phyloP scores from a whole-genome alignment of 2,329 filamentous ascomycete species.

The Pseudogymnoascus sp. region DNA sequence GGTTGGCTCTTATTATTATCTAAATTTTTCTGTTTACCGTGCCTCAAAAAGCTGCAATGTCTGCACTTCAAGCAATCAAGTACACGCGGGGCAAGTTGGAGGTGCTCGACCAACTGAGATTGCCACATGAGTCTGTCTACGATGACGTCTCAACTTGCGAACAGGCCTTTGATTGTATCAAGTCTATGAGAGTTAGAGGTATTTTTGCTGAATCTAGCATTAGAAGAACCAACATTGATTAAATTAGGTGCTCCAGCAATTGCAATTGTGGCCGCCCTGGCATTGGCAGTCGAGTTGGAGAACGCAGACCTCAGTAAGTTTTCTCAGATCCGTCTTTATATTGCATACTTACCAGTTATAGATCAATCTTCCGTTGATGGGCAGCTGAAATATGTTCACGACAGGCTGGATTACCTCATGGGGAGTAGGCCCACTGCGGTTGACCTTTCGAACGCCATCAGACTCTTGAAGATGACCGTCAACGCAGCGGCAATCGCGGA shows the following conservation, averaged over 20 bases:
- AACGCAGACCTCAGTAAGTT: conserved; percentile 42
- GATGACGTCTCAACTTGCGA: conserved; percentile 62
- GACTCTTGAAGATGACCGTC: conserved; percentile 64
- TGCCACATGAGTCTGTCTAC: conserved; percentile 75
- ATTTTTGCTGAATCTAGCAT: conserved; percentile 5
- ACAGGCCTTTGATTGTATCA: conserved; percentile 77
- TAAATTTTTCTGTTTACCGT: neutral
- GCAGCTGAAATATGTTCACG: conserved; percentile 63
- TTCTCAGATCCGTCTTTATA: conserved; percentile 8
- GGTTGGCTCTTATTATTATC: neutral
- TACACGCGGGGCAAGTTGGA: conserved; percentile 65
- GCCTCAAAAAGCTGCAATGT: conserved; percentile 17
- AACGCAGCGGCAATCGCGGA: conserved; percentile 39
- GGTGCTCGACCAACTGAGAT: conserved; percentile 75
- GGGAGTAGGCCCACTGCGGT: conserved; percentile 90
- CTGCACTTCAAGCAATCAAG: conserved; percentile 65
- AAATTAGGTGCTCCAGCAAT: conserved; percentile 75
- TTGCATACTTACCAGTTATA: neutral
- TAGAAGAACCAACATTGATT: conserved; percentile 15
- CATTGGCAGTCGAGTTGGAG: conserved; percentile 76
- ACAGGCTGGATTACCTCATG: conserved; percentile 77
- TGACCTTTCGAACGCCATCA: conserved; percentile 83
- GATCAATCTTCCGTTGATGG: conserved; percentile 35
- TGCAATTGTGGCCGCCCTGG: conserved; percentile 90
- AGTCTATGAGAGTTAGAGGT: conserved; percentile 68